Evolutionary conservation across 139 green algal species (phyloP).

Genomic region (Chlamydomonas urium): DNA sequence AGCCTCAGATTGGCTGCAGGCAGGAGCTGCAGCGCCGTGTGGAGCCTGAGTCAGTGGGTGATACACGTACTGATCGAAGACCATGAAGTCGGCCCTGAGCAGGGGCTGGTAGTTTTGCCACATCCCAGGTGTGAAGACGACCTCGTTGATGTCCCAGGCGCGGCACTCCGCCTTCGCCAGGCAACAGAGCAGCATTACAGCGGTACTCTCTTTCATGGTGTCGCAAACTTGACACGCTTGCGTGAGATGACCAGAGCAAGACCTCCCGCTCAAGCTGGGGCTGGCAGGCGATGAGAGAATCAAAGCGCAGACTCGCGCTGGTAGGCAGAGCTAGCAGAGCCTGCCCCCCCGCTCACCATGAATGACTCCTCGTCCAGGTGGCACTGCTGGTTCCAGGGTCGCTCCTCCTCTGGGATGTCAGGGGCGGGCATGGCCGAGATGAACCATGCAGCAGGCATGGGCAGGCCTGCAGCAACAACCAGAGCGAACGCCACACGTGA

Average conservation of each 20-base stretch:
- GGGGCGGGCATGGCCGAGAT: conserved; percentile 80
- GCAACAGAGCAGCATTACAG: too few relatives aligned
- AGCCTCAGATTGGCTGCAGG: not conserved
- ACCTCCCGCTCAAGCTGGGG: too few relatives aligned
- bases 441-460: conserved; percentile 55
- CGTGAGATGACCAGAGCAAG: too few relatives aligned
- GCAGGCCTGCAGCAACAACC: conserved; percentile 55
- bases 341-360: conserved; percentile 40
- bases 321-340: too few relatives aligned
- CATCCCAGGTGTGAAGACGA: conserved; percentile 4
- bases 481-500: too few relatives aligned
- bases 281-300: too few relatives aligned
- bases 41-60: not conserved
- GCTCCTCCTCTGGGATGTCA: conserved; percentile 44
- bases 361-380: conserved; percentile 59
- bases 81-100: conserved; percentile 14
- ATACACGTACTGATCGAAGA: conserved; percentile 15
- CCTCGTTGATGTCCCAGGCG: conserved; percentile 18
- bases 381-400: conserved; percentile 73
- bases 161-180: conserved; percentile 15
- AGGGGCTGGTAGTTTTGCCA: conserved; percentile 16
- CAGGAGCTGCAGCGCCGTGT: too few relatives aligned
- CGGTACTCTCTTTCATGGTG: not conserved
- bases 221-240: not conserved
- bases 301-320: too few relatives aligned